Percentiles rank a stretch among this genome's conserved stretches.
These are phyloP conservation scores for Paramecium sonneborni DNA, from an alignment of 73 alveolate genomes.

Conservation along the genomic window DNA sequence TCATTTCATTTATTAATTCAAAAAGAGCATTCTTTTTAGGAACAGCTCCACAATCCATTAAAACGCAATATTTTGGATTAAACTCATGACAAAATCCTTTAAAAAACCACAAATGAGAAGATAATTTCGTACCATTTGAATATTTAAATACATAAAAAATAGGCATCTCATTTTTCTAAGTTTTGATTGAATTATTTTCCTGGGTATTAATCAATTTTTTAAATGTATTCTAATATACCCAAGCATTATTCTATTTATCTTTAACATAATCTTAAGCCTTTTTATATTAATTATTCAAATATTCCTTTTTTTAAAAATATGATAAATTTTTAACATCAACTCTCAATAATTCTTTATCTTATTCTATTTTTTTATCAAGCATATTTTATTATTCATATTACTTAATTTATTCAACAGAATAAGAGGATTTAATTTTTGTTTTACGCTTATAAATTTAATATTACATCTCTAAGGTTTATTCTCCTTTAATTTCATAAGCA, in stretches of 20 bases:
- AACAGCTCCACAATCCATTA: constrained; percentile 64
- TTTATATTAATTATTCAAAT: too few species aligned
- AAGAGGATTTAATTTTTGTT: too few species aligned
- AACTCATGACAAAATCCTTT: constrained; percentile 62
- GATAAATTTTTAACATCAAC: too few species aligned
- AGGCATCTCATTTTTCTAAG: too few species aligned
- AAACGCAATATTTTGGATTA: constrained; percentile 61
- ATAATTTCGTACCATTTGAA: constrained; percentile 53
- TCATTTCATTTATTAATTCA: constrained; percentile 19
- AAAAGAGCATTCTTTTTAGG: constrained; percentile 1
- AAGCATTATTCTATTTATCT: background rate
- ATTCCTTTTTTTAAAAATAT: too few species aligned
- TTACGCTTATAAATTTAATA: too few species aligned
- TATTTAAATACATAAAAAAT: constrained; percentile 58
- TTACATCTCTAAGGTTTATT: background rate
- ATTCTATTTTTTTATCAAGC: too few species aligned
- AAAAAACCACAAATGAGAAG: constrained; percentile 70
- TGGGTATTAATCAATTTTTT: background rate
- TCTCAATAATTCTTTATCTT: too few species aligned
- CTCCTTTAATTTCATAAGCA: background rate
- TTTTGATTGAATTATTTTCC: background rate
- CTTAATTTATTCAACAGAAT: too few species aligned
- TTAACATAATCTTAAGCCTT: background rate
- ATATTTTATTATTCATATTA: too few species aligned
- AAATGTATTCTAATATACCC: background rate